Evolutionary conservation across 177 flowering plant species (phyloP).

Genomic region (Tripterygium wilfordii): DNA sequence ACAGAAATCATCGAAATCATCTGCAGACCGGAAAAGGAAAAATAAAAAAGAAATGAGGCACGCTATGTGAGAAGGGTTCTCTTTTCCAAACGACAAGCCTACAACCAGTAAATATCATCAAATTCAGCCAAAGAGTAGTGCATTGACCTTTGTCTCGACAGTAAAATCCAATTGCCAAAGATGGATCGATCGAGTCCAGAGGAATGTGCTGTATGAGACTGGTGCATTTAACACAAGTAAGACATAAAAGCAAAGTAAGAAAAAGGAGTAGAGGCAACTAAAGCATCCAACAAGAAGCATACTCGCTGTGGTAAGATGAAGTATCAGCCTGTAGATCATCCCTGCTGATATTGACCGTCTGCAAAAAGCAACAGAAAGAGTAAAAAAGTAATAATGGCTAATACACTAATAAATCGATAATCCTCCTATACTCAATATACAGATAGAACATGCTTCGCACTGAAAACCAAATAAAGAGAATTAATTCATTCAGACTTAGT

Average conservation of each 20-base stretch:
- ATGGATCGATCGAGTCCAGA: constrained; percentile 74
- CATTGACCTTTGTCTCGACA: constrained; percentile 74
- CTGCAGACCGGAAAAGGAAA: constrained; percentile 24
- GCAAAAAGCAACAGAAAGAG: too few relatives aligned
- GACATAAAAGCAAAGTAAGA: too few relatives aligned
- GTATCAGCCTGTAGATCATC: constrained; percentile 62
- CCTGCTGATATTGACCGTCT: constrained; percentile 52
- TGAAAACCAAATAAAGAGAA: too few relatives aligned
- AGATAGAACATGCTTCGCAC: too few relatives aligned
- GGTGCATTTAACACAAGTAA: constrained; percentile 8
- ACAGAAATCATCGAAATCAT: constrained; percentile 84
- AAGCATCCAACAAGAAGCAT: constrained; percentile 22
- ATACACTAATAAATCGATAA: too few relatives aligned
- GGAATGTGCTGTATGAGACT: constrained; percentile 59
- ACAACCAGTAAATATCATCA: too few relatives aligned
- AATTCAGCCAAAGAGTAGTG: background rate
- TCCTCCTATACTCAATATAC: too few relatives aligned
- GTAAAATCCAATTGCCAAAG: constrained; percentile 88
- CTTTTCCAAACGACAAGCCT: too few relatives aligned
- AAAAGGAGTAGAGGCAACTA: too few relatives aligned
- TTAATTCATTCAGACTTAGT: too few relatives aligned
- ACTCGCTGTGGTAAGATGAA: constrained; percentile 91
- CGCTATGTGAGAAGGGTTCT: background rate
- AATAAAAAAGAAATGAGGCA: background rate
- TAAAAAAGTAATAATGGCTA: too few relatives aligned